phyloP scores from a whole-genome alignment of 169 alveolate species.

The Pseudocohnilembus persalinus region DNA sequence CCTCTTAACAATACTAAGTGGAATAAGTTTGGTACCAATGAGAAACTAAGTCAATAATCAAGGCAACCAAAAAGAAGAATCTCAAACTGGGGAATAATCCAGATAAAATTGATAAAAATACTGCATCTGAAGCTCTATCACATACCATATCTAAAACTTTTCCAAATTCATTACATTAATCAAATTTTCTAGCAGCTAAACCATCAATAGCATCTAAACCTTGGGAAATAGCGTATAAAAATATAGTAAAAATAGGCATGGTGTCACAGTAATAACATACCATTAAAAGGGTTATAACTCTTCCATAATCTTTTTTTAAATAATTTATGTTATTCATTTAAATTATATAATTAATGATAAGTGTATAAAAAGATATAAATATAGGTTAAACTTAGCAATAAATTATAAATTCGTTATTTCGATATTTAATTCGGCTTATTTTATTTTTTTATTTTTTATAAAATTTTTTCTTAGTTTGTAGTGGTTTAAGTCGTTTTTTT shows the following conservation, averaged over 20 bases:
- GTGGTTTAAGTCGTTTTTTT: too few species aligned
- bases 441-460: too few species aligned
- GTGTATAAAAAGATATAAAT: too few species aligned
- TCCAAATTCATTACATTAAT: constrained; percentile 39
- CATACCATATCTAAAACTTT: constrained; percentile 49
- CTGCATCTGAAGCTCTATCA: constrained; percentile 49
- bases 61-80: constrained; percentile 38
- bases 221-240: constrained; percentile 36
- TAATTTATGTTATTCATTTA: not conserved
- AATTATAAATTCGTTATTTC: not conserved
- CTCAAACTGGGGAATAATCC: constrained; percentile 32
- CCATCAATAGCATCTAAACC: constrained; percentile 46
- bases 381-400: too few species aligned
- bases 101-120: constrained; percentile 28
- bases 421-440: not conserved
- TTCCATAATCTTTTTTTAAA: constrained; percentile 36
- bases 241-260: constrained; percentile 25
- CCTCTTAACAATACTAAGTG: constrained; percentile 40
- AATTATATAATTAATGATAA: not conserved
- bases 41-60: constrained; percentile 35
- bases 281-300: constrained; percentile 25
- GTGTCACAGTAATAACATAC: constrained; percentile 22
- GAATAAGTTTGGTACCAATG: constrained; percentile 52
- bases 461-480: not conserved
- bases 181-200: constrained; percentile 44